These are phyloP conservation scores for Macrocybe sp. DNA, from an alignment of 1,284 basidiomycete genomes.

Conservation along the genomic window DNA sequence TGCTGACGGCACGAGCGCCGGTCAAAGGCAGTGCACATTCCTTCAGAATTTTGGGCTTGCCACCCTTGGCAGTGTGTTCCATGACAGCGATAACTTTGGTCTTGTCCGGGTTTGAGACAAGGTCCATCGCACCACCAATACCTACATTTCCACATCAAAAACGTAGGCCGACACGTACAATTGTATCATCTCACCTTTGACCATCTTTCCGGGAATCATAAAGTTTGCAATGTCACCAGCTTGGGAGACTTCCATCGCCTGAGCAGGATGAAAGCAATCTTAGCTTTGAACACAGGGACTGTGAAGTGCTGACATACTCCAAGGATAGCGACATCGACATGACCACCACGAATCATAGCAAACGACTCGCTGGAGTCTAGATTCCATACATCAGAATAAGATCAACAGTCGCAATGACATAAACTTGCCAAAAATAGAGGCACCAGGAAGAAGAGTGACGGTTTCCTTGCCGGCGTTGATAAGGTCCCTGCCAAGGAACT, in stretches of 20 bases:
- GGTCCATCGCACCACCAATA: conserved; percentile 95
- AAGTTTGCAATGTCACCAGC: conserved; percentile 96
- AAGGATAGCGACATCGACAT: conserved; percentile 90
- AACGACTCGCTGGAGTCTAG: conserved; percentile 87
- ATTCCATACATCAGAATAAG: not conserved
- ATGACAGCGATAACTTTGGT: conserved; percentile 87
- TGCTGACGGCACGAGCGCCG: conserved; percentile 79
- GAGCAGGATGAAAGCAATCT: conserved; percentile 7
- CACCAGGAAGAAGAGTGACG: conserved; percentile 87
- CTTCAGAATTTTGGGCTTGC: conserved; percentile 82
- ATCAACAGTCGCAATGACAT: conserved; percentile 2
- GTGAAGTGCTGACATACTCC: conserved; percentile 40
- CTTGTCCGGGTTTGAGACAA: conserved; percentile 89
- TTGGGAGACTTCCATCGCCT: conserved; percentile 94
- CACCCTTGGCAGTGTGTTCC: conserved; percentile 90
- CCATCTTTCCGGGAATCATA: conserved; percentile 93
- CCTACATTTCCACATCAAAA: conserved; percentile 35
- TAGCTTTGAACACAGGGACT: not conserved
- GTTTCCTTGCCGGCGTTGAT: conserved; percentile 98
- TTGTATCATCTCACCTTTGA: conserved; percentile 53
- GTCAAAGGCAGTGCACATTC: conserved; percentile 85
- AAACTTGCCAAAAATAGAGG: conserved; percentile 78
- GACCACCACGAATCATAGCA: conserved; percentile 95
- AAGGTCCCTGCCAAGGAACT: conserved; percentile 56
- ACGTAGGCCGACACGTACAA: conserved; percentile 6